Evolutionary conservation across 2,329 filamentous ascomycete genomes (phyloP), one percentile per base, ranked within the genome.

Genomic region (Venturia asperata): DNA sequence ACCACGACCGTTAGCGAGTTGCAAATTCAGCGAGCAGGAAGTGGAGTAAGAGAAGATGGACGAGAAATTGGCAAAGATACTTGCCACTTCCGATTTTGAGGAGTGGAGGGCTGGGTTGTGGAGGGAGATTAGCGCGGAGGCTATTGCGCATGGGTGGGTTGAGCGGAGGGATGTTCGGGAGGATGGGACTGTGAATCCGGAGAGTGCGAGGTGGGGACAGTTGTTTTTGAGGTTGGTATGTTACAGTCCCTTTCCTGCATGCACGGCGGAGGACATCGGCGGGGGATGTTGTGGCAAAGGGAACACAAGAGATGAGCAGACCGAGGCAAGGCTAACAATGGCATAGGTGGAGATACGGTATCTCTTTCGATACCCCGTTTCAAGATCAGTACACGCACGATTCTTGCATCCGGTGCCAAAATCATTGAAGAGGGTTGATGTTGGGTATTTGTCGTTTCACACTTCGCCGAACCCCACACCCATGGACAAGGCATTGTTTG

Each of bases 271-370:
- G 42, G 24, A 34, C 10, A 45, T n/a, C 11, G 27, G 19, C 19
- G 3, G 21, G 43, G 39, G 61, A 27, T 45, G 15, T 37, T 27
- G 27, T 37, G 52, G 49, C 24, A 19, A 37, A 58, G 17, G 27
- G 17, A 41, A 11, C 15, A 41, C 39, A 41, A 10, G 52, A 37
- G 27, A 21, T 27, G 9, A 34, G 24, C 10, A 34, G 30, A n/a
- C 24, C 2, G 24, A 27, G 45, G 27, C 24, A 24, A 47, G 24
- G 30, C 42, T 41, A 63, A 49, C 42, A 19, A 42, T 41, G 7
- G 34, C 15, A 19, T 45, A 67, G 65, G 65, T 67, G n/a, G 65
- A 67, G 55, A 66, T 67, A 27, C 63, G 64, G 7, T 67, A 67
- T 62, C 64, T 67, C 17, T 67, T 67, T 49, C 64, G 65, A n/a